Conservation (phyloP, 768 basidiomycete genomes). For the Russula brevipes region DNA sequence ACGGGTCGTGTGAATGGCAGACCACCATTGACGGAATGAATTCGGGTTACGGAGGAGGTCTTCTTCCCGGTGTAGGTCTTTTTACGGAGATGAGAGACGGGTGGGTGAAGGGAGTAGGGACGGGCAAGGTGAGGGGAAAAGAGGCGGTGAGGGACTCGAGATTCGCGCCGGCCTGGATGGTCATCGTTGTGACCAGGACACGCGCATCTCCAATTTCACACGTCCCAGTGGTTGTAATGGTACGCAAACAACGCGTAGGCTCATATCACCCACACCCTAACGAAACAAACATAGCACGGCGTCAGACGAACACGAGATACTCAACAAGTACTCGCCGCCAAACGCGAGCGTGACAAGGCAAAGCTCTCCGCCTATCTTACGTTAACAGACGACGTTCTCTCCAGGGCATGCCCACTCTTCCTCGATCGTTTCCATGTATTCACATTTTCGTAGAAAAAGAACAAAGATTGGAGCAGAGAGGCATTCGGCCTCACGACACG, state of each 20-base stretch:
- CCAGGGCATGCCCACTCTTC: slow-evolving; percentile 45
- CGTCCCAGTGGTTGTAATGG: slow-evolving; percentile 5
- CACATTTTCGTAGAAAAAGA: slow-evolving; percentile 53
- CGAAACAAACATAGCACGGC: slow-evolving; percentile 47
- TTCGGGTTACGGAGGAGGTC: slow-evolving; percentile 87
- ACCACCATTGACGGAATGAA: slow-evolving; percentile 92
- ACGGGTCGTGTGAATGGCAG: slow-evolving; percentile 70
- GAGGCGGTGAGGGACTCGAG: slow-evolving; percentile 49
- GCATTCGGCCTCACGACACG: slow-evolving; percentile 72
- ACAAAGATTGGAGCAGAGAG: slow-evolving; percentile 62
- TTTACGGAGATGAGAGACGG: slow-evolving; percentile 64
- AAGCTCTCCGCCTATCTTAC: slow-evolving; percentile 74
- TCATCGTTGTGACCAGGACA: slow-evolving; percentile 44
- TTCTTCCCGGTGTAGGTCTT: slow-evolving; percentile 86
- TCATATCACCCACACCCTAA: background rate
- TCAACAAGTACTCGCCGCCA: slow-evolving; percentile 57
- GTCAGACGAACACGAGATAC: slow-evolving; percentile 59
- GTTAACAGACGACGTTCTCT: slow-evolving; percentile 57
- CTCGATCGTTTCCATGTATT: background rate
- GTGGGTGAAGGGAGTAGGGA: slow-evolving; percentile 76
- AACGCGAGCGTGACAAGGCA: slow-evolving; percentile 61
- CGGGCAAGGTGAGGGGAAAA: slow-evolving; percentile 80
- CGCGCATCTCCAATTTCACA: slow-evolving; percentile 2
- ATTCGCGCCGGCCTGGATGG: slow-evolving; percentile 44
- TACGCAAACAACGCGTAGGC: background rate